These are phyloP conservation scores for Coriolopsis trogii DNA, from an alignment of 1,284 basidiomycete species.

Conservation along the genomic window DNA sequence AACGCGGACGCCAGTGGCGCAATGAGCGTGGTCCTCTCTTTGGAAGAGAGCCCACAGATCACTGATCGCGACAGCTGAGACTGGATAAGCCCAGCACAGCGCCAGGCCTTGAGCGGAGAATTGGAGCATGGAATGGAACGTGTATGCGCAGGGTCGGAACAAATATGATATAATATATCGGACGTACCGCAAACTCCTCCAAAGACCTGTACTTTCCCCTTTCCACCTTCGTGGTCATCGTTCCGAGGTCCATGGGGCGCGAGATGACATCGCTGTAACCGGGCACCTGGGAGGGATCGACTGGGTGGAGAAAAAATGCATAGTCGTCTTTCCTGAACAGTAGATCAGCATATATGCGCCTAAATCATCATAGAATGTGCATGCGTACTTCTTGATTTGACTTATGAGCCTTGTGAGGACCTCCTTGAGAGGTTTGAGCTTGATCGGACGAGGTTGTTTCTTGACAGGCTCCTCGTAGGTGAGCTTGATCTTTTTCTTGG, in stretches of 20 bases:
- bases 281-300: slow-evolving; percentile 64
- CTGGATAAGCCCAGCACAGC: no score
- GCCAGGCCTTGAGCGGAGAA: no score
- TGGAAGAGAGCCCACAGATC: no score
- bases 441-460: slow-evolving; percentile 53
- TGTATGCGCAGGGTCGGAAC: background rate
- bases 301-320: slow-evolving; percentile 79
- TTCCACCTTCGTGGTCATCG: slow-evolving; percentile 69
- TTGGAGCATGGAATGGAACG: no score
- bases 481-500: slow-evolving; percentile 34
- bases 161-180: background rate
- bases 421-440: slow-evolving; percentile 78
- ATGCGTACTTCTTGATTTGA: slow-evolving; percentile 72
- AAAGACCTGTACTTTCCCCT: slow-evolving; percentile 71
- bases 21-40: no score
- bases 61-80: no score
- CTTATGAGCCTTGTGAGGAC: slow-evolving; percentile 61
- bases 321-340: slow-evolving; percentile 78
- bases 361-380: no score
- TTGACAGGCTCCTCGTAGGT: slow-evolving; percentile 29
- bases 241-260: slow-evolving; percentile 83
- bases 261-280: slow-evolving; percentile 73
- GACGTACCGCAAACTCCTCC: slow-evolving; percentile 73
- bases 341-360: slow-evolving; percentile 1
- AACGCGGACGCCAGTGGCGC: no score